Conservation (phyloP, 768 basidiomycete species). For the Cytidiella melzeri region DNA sequence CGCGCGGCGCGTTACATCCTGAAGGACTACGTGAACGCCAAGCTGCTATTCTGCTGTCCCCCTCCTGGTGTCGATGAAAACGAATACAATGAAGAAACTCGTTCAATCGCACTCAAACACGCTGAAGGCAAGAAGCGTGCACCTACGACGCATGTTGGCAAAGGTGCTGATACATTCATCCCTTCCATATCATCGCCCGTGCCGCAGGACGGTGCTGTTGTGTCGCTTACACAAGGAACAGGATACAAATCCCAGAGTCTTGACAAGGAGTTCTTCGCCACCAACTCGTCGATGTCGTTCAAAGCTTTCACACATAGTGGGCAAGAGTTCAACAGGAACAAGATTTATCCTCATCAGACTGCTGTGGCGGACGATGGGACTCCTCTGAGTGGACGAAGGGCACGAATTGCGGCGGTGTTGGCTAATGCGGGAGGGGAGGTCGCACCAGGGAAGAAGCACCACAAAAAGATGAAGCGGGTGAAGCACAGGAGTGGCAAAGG, state of each 20-base stretch:
- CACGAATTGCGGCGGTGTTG: slow-evolving; percentile 37
- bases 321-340: slow-evolving; percentile 56
- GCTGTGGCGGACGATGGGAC: slow-evolving; percentile 73
- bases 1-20: slow-evolving; percentile 87
- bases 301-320: slow-evolving; percentile 51
- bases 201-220: background rate
- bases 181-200: slow-evolving; percentile 28
- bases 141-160: slow-evolving; percentile 78
- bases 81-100: slow-evolving; percentile 70
- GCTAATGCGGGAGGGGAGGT: slow-evolving; percentile 30
- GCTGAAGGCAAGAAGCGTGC: slow-evolving; percentile 81
- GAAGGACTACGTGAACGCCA: slow-evolving; percentile 96
- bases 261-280: slow-evolving; percentile 80
- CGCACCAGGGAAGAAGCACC: slow-evolving; percentile 65
- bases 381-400: slow-evolving; percentile 39
- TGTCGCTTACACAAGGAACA: slow-evolving; percentile 26
- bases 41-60: slow-evolving; percentile 84
- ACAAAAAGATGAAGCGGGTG: slow-evolving; percentile 73
- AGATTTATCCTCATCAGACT: slow-evolving; percentile 80
- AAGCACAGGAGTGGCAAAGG: slow-evolving; percentile 94
- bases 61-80: slow-evolving; percentile 66
- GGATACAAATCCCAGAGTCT: slow-evolving; percentile 60
- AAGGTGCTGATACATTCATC: slow-evolving; percentile 81
- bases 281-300: slow-evolving; percentile 33
- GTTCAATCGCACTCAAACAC: slow-evolving; percentile 51